Conservation (phyloP, 768 basidiomycete species). For the Serpula lacrymans region DNA sequence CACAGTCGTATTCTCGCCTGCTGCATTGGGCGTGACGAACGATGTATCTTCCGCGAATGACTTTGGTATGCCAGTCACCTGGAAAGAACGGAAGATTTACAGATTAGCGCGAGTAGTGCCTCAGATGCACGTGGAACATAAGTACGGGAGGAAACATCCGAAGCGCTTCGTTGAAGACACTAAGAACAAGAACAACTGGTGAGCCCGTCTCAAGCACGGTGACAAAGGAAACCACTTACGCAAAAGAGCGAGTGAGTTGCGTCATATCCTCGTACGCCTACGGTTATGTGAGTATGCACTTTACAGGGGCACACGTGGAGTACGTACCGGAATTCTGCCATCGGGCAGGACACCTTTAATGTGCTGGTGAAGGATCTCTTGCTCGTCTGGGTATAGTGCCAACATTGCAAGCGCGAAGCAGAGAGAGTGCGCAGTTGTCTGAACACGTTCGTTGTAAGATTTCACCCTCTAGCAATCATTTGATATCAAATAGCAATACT, state of each 20-base stretch:
- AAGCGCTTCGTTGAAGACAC: slow-evolving; percentile 29
- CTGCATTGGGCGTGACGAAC: slow-evolving; percentile 25
- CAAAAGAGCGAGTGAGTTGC: slow-evolving; percentile 19
- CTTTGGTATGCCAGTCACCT: slow-evolving; percentile 45
- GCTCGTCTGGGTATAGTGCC: slow-evolving; percentile 38
- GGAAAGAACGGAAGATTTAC: background rate
- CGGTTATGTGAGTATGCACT: background rate
- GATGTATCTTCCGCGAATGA: slow-evolving; percentile 43
- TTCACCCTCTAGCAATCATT: no score
- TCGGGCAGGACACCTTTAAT: slow-evolving; percentile 23
- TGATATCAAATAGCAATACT: background rate
- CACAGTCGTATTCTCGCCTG: slow-evolving; percentile 37
- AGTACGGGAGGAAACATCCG: slow-evolving; percentile 29
- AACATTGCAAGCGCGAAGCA: slow-evolving; percentile 31
- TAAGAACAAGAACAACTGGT: slow-evolving; percentile 6
- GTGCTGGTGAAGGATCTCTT: slow-evolving; percentile 33
- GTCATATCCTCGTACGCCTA: slow-evolving; percentile 29
- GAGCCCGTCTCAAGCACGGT: background rate
- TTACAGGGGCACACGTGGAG: background rate
- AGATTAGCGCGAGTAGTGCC: background rate
- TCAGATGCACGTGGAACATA: background rate
- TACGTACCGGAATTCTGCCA: slow-evolving; percentile 21
- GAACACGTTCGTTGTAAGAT: background rate
- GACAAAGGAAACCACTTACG: slow-evolving; percentile 12
- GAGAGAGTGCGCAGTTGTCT: slow-evolving; percentile 34